Evolutionary conservation across 176 grass and related monocot genomes (phyloP), one percentile per base, ranked within the genome.

Genomic region (Hsuehochloa calcarea): DNA sequence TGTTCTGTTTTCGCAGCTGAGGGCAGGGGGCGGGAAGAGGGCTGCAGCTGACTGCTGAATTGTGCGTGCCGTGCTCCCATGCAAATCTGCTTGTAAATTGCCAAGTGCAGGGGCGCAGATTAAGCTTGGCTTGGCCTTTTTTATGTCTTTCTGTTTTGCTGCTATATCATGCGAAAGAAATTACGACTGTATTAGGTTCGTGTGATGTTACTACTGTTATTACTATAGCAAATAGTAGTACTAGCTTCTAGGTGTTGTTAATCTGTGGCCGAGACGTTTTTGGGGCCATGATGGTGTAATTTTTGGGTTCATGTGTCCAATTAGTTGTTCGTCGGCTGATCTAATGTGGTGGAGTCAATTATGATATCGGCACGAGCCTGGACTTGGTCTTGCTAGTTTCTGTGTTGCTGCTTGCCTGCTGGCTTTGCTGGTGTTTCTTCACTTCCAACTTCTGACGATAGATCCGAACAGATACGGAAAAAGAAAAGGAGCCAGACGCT

Each of bases 21-120:
- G 75, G 46, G 62, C 65, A 5, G 82, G 82, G 77, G 65, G 87
- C 82, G 90, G 92, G 92, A 92, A 92, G 66, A 94, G 94, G 83
- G 81, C 91, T 17, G 87, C 89, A 25, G 73, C 84, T n/a, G 87
- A 77, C 47, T 90, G 91, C 80, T 93, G 84, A 93, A 61, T 29
- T 8, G 25, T 76, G 52, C 52, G 25, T 76, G 52, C 52, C 47
- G 29, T 65, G 56, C 47, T 56, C 34, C 5, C 10, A 22, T 1
- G 44, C 59, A 75, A 26, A 73, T 39, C 71, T 35, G 39, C 74
- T 26, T 81, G 86, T 86, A 91, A 73, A 80, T 62, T 81, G 23
- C 44, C 45, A 55, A 84, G 50, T 66, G 56, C 70, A 63, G 71
- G 56, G 16, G 55, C 38, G 62, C 52, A 51, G 44, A 45, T 45